Percentiles rank a stretch among this genome's conserved stretches.
These are phyloP conservation scores for Hippophae rhamnoides DNA, from an alignment of 306 rosid species.

Conservation along the genomic window DNA sequence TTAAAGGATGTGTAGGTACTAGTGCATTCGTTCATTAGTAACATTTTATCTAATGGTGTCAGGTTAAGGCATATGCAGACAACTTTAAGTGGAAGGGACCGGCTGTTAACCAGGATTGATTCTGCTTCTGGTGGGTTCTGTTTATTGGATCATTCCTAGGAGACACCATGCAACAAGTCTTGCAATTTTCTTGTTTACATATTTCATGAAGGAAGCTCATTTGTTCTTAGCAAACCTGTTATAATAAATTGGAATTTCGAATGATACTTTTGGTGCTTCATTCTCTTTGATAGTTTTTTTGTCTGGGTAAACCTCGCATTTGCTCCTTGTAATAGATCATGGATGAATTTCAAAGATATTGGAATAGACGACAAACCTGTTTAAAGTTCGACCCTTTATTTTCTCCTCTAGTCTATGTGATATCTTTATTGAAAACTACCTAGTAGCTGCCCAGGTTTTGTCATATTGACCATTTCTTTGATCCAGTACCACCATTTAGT, in stretches of 20 bases:
- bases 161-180: conserved; percentile 18
- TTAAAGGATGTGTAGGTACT: too few species aligned
- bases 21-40: neutral
- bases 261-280: neutral
- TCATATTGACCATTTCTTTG: too few species aligned
- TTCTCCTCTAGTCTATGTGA: too few species aligned
- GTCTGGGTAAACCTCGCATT: neutral
- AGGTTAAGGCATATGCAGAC: conserved; percentile 84
- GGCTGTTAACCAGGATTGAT: conserved; percentile 35
- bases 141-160: conserved; percentile 19
- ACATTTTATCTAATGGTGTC: conserved; percentile 11
- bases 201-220: conserved; percentile 19
- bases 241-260: conserved; percentile 37
- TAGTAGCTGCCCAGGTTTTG: too few species aligned
- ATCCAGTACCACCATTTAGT: too few species aligned
- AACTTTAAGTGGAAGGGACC: conserved; percentile 96
- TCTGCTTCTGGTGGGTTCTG: conserved; percentile 18
- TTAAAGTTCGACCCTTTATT: too few species aligned
- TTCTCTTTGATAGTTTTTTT: neutral
- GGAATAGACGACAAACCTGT: too few species aligned
- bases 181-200: conserved; percentile 23
- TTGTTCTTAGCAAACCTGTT: conserved; percentile 18
- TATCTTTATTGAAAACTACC: too few species aligned
- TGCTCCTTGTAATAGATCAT: neutral
- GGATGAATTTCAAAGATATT: neutral